Base-by-base conservation (phyloP, 495 filamentous ascomycete genomes). In the Cladorrhinum samala region DNA sequence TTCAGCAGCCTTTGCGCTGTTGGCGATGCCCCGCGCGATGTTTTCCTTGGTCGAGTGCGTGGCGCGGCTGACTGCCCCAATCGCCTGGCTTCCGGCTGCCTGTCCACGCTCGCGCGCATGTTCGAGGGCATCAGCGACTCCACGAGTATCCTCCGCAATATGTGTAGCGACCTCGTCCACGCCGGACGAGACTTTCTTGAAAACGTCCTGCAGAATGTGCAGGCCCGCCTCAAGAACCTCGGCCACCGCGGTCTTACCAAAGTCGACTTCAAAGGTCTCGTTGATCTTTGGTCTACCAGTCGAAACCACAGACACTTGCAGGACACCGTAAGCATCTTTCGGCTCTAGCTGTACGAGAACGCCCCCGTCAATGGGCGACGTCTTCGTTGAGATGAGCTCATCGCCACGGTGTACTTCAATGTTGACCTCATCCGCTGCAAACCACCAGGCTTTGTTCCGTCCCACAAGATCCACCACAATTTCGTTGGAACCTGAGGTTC, bases 291-390 rank as follows among this genome's bases (percentile, higher is more conserved):
- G 74, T 36, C 61, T 68, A 46, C 66, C 65, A 17, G 61, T 72
- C 2, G 72, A 76, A 41, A 68, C 65, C 36, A 78, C 71, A 1
- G 69, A 66, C 17, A 78, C 65, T 42, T 68, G 70, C 18, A 78
- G 42, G 21, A 67, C 55, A 25, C 70, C 74, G 21, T 76, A 53
- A 14, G 72, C 73, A 20, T 76, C 70, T 23, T 65, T 68, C 9
- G 58, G 46, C 17, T 53, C 52, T 30, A 78, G 60, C 46, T 71
- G 68, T n/a, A 76, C 66, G 20, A 75, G 21, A 47, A 77, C 67
- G 2, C 75, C 75, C 20, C 75, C 69, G 21, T 74, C 69, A 27
- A 71, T 56, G 7, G 65, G 66, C 5, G 69, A 72, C 14, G 75
- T 62, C 54, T 71, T 72, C 2, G 66, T 70, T 53, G 67, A 66